Conservation (phyloP, 305 asterid species). For the Fraxinus sp. region DNA sequence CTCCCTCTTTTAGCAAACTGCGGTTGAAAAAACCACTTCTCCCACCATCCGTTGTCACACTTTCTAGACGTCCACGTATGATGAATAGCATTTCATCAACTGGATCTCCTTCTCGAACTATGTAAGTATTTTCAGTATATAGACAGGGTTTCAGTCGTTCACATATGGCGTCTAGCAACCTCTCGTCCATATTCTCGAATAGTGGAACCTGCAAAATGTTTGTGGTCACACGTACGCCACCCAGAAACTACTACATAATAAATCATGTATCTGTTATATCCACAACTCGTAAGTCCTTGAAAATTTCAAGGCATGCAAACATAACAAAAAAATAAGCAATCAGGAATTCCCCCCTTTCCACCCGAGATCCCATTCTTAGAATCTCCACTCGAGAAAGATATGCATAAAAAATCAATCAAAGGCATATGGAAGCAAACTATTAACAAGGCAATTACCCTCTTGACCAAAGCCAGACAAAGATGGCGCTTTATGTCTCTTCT, state of each 20-base stretch:
- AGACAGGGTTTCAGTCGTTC: constrained; percentile 94
- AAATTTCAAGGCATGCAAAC: too few relatives aligned
- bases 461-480: constrained; percentile 96
- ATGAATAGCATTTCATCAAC: constrained; percentile 99
- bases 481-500: constrained; percentile 98
- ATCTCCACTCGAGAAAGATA: not conserved
- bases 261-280: not conserved
- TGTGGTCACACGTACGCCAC: not conserved
- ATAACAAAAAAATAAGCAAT: too few relatives aligned
- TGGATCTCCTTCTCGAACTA: constrained; percentile 98
- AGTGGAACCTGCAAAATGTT: constrained; percentile 73
- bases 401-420: not conserved
- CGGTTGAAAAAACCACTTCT: constrained; percentile 98
- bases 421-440: constrained; percentile 1
- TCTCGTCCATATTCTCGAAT: constrained; percentile 97
- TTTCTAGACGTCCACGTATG: constrained; percentile 96
- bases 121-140: constrained; percentile 80
- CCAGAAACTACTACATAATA: not conserved
- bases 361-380: not conserved
- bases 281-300: too few relatives aligned
- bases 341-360: not conserved
- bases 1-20: constrained; percentile 86
- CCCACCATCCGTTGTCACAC: constrained; percentile 98
- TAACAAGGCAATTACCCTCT: constrained; percentile 62
- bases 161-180: constrained; percentile 94